Evolutionary conservation across 768 basidiomycete species (phyloP).

Genomic region (Termitomyces sp.): DNA sequence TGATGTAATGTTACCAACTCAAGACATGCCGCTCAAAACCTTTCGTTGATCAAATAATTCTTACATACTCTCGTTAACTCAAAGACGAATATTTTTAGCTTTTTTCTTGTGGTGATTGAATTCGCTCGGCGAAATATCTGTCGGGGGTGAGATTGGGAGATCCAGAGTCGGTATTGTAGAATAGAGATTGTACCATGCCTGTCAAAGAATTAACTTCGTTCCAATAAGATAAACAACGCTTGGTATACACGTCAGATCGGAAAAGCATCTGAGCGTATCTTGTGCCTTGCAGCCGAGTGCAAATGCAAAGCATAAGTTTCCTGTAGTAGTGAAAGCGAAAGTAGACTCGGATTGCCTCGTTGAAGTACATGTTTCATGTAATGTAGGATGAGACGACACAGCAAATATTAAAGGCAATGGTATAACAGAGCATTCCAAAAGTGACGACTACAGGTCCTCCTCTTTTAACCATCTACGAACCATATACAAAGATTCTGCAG

Average conservation of each 20-base stretch:
- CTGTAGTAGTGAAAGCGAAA: background rate
- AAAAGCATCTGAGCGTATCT: background rate
- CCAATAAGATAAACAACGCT: too few species aligned
- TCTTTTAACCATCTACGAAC: constrained; percentile 60
- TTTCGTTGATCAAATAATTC: too few species aligned
- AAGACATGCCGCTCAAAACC: too few species aligned
- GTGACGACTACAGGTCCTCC: constrained; percentile 28
- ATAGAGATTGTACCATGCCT: too few species aligned
- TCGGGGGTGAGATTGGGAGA: too few species aligned
- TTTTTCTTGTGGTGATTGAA: too few species aligned
- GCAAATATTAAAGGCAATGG: background rate
- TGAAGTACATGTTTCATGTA: background rate
- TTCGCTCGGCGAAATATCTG: too few species aligned
- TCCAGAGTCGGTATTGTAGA: too few species aligned
- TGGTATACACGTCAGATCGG: too few species aligned
- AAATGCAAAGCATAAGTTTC: background rate
- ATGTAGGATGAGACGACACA: background rate
- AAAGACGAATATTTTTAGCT: too few species aligned
- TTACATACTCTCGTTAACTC: too few species aligned
- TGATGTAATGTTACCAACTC: background rate
- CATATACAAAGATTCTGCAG: constrained; percentile 59
- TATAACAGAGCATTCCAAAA: background rate
- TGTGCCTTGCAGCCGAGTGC: background rate
- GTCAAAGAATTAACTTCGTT: too few species aligned
- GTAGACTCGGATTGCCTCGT: background rate